A percentile compares a stretch with the other conserved stretches of the same genome.
Evolutionary conservation across 495 filamentous ascomycete genomes (phyloP).

Genomic region (Aeminium ludgeri): DNA sequence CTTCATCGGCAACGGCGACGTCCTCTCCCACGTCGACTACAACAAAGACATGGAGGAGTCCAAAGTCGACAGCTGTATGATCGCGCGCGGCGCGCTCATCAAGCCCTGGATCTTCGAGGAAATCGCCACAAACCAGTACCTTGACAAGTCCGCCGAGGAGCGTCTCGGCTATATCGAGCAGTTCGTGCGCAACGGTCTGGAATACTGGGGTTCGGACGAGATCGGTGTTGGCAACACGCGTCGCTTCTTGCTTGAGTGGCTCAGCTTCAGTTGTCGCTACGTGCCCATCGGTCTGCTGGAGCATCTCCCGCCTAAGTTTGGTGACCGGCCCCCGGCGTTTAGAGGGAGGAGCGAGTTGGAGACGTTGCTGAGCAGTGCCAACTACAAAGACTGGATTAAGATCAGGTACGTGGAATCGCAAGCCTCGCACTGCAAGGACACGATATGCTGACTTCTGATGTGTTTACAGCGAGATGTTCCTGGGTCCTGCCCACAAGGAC

Average conservation of each 20-base stretch:
- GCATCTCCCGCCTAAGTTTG: constrained; percentile 64
- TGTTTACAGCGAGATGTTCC: constrained; percentile 76
- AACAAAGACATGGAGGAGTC: constrained; percentile 56
- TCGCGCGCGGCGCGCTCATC: constrained; percentile 77
- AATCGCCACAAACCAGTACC: constrained; percentile 75
- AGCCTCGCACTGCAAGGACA: not conserved
- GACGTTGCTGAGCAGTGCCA: constrained; percentile 68
- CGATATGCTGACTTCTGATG: constrained; percentile 1
- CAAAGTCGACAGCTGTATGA: constrained; percentile 76
- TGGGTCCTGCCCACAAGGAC: constrained; percentile 72
- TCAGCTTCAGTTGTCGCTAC: constrained; percentile 83
- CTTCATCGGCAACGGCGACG: constrained; percentile 93
- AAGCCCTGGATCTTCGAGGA: constrained; percentile 99
- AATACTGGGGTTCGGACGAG: constrained; percentile 90
- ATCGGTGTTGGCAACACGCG: constrained; percentile 75
- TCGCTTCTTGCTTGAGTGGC: constrained; percentile 82
- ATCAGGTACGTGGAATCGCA: constrained; percentile 51
- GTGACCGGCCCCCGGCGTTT: constrained; percentile 74
- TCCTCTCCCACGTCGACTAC: constrained; percentile 84
- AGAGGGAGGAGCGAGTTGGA: constrained; percentile 77
- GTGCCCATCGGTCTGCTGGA: constrained; percentile 80
- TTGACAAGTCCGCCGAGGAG: constrained; percentile 84
- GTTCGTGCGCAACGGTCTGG: constrained; percentile 76
- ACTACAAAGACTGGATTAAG: constrained; percentile 97
- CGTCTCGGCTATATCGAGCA: constrained; percentile 71